Evolutionary conservation across 148 eudicot species (phyloP), one percentile per base, ranked within the genome.

Genomic region (Fagopyrum tataricum): DNA sequence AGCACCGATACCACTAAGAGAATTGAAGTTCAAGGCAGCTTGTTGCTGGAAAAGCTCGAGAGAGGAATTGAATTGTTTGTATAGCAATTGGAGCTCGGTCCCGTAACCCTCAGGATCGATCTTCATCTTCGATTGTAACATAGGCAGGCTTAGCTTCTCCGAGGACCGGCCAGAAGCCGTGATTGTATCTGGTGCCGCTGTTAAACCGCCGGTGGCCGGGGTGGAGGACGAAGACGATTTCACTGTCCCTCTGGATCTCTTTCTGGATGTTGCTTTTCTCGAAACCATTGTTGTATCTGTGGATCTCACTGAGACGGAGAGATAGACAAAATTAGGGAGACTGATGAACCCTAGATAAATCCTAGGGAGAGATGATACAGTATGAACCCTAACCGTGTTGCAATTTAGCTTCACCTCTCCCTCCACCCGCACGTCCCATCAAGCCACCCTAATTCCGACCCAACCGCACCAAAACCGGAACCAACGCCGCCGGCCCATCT

Each of bases 41-140:
- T 91, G 93, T 42, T 91, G 93, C 37, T 85, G 75, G 78, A 88
- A 95, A 7, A 90, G 80, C 8, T 92, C 96, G 40, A 95, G 79
- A 2, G 96, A 88, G 0, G 97, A 90, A 7, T 88, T 83, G 84
- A 95, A 95, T 72, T 91, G 92, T 59, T 77, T 79, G 88, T 91
- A 84, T 42, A 90, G 47, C 9, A 83, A 72, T 7, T 59, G 49
- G 0, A 95, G 84, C 76, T 95, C 98, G 1, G 89, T 15, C 2
- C 58, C 76, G 75, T 95, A 95, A 23, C 97, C 89, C 72, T 88
- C 96, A 0, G 98, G 93, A 44, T 95, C 98, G 78, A 81, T 75
- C 75, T 95, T 95, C 98, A 95, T 95, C 72, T 91, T 95, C 0
- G 98, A 90, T 64, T 91, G 98, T 8, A 95, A 87, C 0, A 79